These are phyloP conservation scores for Malus hybrid DNA, from an alignment of 331 rosid genomes.

Conservation along the genomic window DNA sequence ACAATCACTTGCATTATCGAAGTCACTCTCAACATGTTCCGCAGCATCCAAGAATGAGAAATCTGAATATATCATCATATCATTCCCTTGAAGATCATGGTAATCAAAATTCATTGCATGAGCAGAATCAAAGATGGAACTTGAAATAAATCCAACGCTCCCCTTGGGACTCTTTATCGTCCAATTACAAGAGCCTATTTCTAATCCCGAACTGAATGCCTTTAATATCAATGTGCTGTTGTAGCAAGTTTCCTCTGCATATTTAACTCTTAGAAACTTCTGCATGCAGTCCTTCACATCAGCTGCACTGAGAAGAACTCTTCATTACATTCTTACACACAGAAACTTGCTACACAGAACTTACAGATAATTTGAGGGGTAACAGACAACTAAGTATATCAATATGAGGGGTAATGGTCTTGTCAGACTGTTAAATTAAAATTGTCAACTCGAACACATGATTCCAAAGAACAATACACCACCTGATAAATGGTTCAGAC, in stretches of 20 bases:
- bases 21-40: constrained; percentile 37
- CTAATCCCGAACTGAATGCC: constrained; percentile 84
- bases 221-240: constrained; percentile 68
- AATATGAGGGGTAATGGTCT: background rate
- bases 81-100: constrained; percentile 42
- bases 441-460: background rate
- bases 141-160: constrained; percentile 59
- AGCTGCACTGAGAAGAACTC: constrained; percentile 68
- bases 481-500: background rate
- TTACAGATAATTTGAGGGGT: background rate
- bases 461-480: background rate
- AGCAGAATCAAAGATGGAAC: constrained; percentile 62
- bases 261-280: constrained; percentile 58
- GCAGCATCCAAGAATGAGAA: constrained; percentile 39
- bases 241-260: constrained; percentile 68
- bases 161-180: constrained; percentile 58
- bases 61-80: constrained; percentile 64
- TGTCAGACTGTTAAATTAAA: background rate
- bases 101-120: constrained; percentile 73
- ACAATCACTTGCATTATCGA: background rate
- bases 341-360: background rate
- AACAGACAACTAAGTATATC: background rate
- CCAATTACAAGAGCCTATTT: constrained; percentile 93
- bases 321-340: constrained; percentile 24
- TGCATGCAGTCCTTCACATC: constrained; percentile 64